A percentile compares a stretch with the other conserved stretches of the same genome.
Conservation (phyloP, 768 basidiomycete species). For the Podaxis rugospora region DNA sequence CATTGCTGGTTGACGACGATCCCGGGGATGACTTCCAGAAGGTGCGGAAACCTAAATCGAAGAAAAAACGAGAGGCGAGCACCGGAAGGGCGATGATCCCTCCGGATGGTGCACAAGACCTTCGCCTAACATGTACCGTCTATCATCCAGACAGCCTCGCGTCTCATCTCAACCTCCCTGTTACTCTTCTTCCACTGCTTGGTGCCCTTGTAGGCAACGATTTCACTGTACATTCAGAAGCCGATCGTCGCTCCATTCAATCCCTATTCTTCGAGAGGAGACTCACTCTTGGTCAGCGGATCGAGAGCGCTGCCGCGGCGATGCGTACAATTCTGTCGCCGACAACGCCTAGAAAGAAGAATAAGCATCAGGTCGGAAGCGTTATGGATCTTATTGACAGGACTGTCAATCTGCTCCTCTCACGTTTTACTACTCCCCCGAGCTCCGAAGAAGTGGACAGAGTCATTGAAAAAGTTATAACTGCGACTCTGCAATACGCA, state of each 20-base stretch:
- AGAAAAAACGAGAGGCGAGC: constrained; percentile 32
- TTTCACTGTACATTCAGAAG: constrained; percentile 52
- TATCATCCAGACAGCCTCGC: constrained; percentile 65
- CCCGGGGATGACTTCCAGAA: constrained; percentile 50
- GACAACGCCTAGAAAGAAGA: constrained; percentile 41
- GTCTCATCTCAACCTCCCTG: constrained; percentile 59
- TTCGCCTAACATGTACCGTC: constrained; percentile 49
- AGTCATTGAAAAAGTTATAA: constrained; percentile 66
- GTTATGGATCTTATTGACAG: constrained; percentile 78
- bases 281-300: constrained; percentile 56
- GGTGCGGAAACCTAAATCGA: constrained; percentile 49
- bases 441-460: constrained; percentile 59
- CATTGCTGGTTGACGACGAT: constrained; percentile 27
- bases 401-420: constrained; percentile 55
- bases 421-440: constrained; percentile 42
- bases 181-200: constrained; percentile 69
- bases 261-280: constrained; percentile 64
- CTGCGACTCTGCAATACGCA: constrained; percentile 74
- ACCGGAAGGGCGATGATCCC: constrained; percentile 46
- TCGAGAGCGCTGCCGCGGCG: constrained; percentile 57
- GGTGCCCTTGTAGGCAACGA: constrained; percentile 82
- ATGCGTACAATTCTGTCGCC: constrained; percentile 52
- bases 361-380: constrained; percentile 54
- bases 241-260: constrained; percentile 47
- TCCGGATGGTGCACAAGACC: constrained; percentile 38